phyloP scores from a whole-genome alignment of 495 filamentous ascomycete species.

The Beverwykella pulmonaria region DNA sequence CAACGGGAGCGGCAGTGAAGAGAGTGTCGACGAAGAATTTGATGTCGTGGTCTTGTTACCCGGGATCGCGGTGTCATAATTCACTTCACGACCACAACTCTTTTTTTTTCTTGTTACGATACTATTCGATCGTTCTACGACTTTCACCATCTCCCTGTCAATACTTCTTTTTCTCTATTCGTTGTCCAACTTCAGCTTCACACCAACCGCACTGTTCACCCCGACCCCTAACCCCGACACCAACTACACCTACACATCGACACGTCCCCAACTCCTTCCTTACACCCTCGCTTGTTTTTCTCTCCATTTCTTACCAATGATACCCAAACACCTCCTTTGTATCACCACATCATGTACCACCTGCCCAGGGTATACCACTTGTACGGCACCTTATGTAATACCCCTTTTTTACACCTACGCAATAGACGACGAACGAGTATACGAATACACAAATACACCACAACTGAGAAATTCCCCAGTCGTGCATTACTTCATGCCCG shows the following conservation, averaged over 20 bases:
- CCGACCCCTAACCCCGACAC: no score
- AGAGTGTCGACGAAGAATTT: conserved; percentile 36
- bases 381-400: background rate
- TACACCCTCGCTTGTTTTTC: no score
- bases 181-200: no score
- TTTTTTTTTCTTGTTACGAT: background rate
- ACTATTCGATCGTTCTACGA: background rate
- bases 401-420: no score
- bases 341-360: conserved; percentile 21
- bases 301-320: conserved; percentile 6
- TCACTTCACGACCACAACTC: background rate
- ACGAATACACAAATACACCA: no score
- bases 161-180: background rate
- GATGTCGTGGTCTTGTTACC: conserved; percentile 28
- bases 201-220: no score
- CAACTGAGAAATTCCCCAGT: no score
- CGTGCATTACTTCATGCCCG: no score
- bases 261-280: no score
- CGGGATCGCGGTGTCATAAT: background rate
- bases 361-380: background rate
- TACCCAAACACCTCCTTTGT: conserved; percentile 15
- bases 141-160: background rate
- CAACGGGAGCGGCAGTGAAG: conserved; percentile 8
- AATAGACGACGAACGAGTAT: no score
- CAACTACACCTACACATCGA: no score